Conservation (phyloP, 2,329 filamentous ascomycete genomes). For the Monilinia vaccinii-corymbosi region DNA sequence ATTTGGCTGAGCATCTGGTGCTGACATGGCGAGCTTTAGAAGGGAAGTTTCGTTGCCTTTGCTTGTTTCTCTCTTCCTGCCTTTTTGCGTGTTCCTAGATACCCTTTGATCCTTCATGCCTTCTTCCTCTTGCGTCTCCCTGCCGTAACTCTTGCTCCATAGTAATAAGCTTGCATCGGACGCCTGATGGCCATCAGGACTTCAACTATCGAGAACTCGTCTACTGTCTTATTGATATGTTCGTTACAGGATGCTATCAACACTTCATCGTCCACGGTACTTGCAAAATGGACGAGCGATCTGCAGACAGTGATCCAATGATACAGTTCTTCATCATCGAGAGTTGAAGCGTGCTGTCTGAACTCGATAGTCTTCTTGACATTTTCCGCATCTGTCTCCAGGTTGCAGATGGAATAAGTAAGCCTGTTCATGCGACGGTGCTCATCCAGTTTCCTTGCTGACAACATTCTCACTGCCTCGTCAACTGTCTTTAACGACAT, state of each 20-base stretch:
- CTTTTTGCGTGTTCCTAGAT: neutral
- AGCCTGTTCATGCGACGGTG: neutral
- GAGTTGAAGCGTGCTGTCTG: constrained; percentile 3
- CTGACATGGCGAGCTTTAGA: neutral
- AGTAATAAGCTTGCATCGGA: constrained; percentile 1
- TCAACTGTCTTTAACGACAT: neutral
- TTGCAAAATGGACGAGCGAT: neutral
- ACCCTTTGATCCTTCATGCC: too few relatives aligned
- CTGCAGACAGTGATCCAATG: constrained; percentile 1
- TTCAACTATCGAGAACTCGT: neutral
- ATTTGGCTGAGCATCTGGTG: neutral
- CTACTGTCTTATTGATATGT: neutral
- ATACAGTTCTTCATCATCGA: neutral
- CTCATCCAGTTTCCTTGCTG: neutral
- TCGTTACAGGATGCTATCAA: neutral
- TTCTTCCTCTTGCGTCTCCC: neutral
- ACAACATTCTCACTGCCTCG: neutral
- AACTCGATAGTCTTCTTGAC: constrained; percentile 6
- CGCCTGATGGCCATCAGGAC: neutral
- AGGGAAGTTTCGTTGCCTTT: too few relatives aligned
- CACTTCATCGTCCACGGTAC: neutral
- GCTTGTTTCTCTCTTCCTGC: neutral
- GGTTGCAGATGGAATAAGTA: neutral
- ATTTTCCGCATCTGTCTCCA: neutral
- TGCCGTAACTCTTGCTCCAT: neutral